phyloP scores from a whole-genome alignment of 2,329 filamentous ascomycete species.

The Sphaerulina musiva region DNA sequence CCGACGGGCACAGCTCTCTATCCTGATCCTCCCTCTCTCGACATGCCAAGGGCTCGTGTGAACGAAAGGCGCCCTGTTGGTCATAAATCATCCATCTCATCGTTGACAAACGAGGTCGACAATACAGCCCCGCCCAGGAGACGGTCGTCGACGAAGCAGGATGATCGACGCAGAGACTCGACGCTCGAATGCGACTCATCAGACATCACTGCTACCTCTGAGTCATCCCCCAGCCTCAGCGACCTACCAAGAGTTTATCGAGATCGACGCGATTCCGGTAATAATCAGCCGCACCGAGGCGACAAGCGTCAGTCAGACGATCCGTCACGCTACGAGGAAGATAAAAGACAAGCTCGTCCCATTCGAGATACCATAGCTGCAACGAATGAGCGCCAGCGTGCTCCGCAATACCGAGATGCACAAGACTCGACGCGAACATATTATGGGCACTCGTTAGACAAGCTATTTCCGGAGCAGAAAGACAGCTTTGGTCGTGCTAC shows the following conservation, averaged over 20 bases:
- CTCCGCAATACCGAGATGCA: slow-evolving; percentile 1
- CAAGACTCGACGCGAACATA: slow-evolving; percentile 1
- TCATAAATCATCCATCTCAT: slow-evolving; percentile 6
- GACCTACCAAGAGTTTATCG: slow-evolving; percentile 12
- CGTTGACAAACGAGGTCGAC: slow-evolving; percentile 17
- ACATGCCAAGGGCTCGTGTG: slow-evolving; percentile 16
- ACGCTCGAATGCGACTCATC: slow-evolving; percentile 6
- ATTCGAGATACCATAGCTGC: slow-evolving; percentile 9
- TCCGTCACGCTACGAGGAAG: slow-evolving; percentile 3
- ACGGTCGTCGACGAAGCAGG: slow-evolving; percentile 1
- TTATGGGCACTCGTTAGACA: not conserved
- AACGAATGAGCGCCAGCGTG: slow-evolving; percentile 4
- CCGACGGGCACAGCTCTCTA: slow-evolving; percentile 27
- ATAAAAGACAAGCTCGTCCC: slow-evolving; percentile 6
- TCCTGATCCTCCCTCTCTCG: slow-evolving; percentile 17
- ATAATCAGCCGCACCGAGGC: slow-evolving; percentile 1
- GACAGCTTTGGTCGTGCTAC: slow-evolving; percentile 5
- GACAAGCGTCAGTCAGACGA: slow-evolving; percentile 8
- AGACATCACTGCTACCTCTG: slow-evolving; percentile 5
- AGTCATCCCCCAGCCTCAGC: slow-evolving; percentile 22
- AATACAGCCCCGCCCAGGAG: slow-evolving; percentile 7
- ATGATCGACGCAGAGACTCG: slow-evolving; percentile 10
- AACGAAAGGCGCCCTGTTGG: slow-evolving; percentile 18
- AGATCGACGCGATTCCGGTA: slow-evolving; percentile 16
- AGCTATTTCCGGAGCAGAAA: slow-evolving; percentile 3